phyloP scores from a whole-genome alignment of 1,139 yeast genomes.

The Waltiozyma sp. region DNA sequence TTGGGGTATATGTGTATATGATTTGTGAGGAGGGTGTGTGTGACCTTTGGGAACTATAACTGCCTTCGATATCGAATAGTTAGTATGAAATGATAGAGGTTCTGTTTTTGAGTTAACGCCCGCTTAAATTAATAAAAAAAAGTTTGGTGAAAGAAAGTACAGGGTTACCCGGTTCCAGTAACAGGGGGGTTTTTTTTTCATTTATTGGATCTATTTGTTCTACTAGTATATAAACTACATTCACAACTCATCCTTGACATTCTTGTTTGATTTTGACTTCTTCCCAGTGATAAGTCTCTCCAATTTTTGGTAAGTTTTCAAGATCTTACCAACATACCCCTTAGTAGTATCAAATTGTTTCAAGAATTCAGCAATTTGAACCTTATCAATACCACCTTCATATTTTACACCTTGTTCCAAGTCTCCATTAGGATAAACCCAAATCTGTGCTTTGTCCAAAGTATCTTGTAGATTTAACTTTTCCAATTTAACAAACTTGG shows the following conservation, averaged over 20 bases:
- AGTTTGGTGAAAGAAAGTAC: too few relatives aligned
- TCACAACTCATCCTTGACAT: neutral
- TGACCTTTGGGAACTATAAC: too few relatives aligned
- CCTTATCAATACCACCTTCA: conserved; percentile 11
- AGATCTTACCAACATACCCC: neutral
- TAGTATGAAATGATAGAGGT: too few relatives aligned
- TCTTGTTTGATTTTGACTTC: neutral
- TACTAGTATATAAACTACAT: too few relatives aligned
- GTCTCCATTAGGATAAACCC: conserved; percentile 5
- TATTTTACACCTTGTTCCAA: conserved; percentile 3
- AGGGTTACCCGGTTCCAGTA: too few relatives aligned
- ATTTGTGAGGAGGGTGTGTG: neutral
- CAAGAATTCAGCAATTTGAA: conserved; percentile 7
- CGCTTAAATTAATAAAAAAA: too few relatives aligned
- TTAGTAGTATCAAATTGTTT: neutral
- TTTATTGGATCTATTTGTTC: too few relatives aligned
- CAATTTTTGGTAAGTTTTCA: neutral
- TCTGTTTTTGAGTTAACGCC: too few relatives aligned
- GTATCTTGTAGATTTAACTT: conserved; percentile 9
- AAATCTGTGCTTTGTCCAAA: conserved; percentile 7
- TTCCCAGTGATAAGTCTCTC: neutral
- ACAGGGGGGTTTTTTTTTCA: too few relatives aligned
- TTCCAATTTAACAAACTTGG: conserved; percentile 2
- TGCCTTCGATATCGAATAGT: too few relatives aligned
- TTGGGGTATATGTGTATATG: neutral